Conservation (phyloP, 2,329 filamentous ascomycete genomes). For the Cladosporium phlei region DNA sequence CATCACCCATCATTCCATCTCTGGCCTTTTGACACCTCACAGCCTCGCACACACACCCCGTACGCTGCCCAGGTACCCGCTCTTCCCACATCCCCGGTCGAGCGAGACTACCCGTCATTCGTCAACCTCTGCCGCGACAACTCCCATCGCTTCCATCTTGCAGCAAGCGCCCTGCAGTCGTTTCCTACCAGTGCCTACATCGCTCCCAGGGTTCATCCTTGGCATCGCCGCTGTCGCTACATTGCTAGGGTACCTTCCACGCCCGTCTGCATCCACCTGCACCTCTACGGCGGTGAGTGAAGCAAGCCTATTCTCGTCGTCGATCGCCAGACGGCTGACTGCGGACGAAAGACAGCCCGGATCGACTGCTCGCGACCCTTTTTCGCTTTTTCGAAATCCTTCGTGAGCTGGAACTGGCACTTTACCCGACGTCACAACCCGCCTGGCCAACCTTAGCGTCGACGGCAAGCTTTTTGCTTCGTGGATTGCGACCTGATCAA, state of each 20-base stretch:
- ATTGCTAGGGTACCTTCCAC: constrained; percentile 4
- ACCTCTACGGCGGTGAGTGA: not conserved
- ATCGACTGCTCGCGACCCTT: constrained; percentile 2
- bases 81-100: constrained; percentile 9
- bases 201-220: not conserved
- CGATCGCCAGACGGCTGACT: not conserved
- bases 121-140: not conserved
- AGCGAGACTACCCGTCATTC: constrained; percentile 9
- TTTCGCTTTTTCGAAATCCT: constrained; percentile 11
- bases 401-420: constrained; percentile 3
- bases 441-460: not conserved
- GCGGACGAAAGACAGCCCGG: constrained; percentile 9
- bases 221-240: constrained; percentile 3
- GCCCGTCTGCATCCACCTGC: not conserved
- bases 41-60: not conserved
- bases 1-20: constrained; percentile 7
- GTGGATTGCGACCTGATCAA: not conserved
- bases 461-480: not conserved
- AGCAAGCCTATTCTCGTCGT: too few species aligned
- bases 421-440: not conserved
- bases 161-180: constrained; percentile 1
- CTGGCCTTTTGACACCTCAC: constrained; percentile 4
- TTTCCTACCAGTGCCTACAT: too few species aligned
- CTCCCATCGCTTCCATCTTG: not conserved
- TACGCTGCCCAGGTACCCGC: constrained; percentile 9